A percentile compares a stretch with the other conserved stretches of the same genome.
Conservation (phyloP, 139 green algal species). For the Chlorella sorokiniana region DNA sequence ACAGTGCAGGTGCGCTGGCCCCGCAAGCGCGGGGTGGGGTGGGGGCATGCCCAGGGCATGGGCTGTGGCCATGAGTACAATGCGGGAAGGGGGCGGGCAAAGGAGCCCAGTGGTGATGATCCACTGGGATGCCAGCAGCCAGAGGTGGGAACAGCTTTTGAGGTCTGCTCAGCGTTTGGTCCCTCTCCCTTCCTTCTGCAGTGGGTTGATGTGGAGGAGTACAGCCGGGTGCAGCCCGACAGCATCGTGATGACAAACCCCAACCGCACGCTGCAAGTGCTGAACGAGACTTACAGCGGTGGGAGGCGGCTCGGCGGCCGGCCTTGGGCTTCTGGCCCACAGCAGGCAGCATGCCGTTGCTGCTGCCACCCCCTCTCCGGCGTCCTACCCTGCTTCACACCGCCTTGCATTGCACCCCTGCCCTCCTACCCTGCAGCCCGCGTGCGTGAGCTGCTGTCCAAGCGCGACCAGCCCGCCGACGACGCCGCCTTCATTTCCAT, state of each 20-base stretch:
- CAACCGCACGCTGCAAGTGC: constrained; percentile 62
- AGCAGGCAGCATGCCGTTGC: neutral
- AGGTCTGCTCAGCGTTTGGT: no score
- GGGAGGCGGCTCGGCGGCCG: neutral
- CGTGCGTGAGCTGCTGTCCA: constrained; percentile 60
- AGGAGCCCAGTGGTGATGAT: no score
- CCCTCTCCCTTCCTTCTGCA: constrained; percentile 73
- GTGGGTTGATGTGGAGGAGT: constrained; percentile 93
- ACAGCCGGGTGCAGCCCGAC: constrained; percentile 81
- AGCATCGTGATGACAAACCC: constrained; percentile 69
- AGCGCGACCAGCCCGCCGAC: neutral
- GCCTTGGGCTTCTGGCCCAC: neutral
- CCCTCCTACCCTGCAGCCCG: constrained; percentile 44
- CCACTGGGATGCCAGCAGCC: no score
- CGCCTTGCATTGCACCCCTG: neutral
- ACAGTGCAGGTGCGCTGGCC: constrained; percentile 63
- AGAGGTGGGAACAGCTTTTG: no score
- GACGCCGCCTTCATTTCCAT: constrained; percentile 89
- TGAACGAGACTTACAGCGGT: constrained; percentile 67
- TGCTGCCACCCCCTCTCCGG: neutral
- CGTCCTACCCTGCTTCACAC: neutral
- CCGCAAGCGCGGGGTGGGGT: neutral
- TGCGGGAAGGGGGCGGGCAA: no score
- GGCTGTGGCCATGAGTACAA: neutral
- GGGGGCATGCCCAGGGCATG: neutral